Conservation (phyloP, 1,284 basidiomycete species). For the Chalciporus sp. region DNA sequence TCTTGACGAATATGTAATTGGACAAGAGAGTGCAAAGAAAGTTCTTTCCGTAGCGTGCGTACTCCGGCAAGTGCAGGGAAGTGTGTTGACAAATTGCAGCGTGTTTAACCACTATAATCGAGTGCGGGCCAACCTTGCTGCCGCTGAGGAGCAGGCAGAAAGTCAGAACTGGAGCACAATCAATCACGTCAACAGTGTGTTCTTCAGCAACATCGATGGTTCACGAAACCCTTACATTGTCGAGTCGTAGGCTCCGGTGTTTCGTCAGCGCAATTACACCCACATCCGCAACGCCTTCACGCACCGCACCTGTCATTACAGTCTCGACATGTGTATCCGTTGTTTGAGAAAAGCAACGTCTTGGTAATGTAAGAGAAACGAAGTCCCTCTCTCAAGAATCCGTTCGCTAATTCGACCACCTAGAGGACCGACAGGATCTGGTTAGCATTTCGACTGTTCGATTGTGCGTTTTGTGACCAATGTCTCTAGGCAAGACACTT, state of each 20-base stretch:
- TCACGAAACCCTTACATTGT: slow-evolving; percentile 1
- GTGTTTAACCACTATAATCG: slow-evolving; percentile 94
- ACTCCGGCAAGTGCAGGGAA: slow-evolving; percentile 15
- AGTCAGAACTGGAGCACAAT: slow-evolving; percentile 33
- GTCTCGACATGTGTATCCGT: slow-evolving; percentile 47
- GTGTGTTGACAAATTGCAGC: slow-evolving; percentile 41
- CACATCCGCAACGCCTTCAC: slow-evolving; percentile 44
- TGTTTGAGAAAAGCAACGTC: slow-evolving; percentile 94
- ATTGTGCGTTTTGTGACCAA: slow-evolving; percentile 5
- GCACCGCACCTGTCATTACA: slow-evolving; percentile 44
- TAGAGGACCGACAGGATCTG: slow-evolving; percentile 83
- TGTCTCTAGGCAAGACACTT: slow-evolving; percentile 76
- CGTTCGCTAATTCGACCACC: slow-evolving; percentile 13
- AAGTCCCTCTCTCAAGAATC: slow-evolving; percentile 1
- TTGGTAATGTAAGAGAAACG: slow-evolving; percentile 62
- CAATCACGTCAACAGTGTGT: slow-evolving; percentile 38
- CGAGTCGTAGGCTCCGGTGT: slow-evolving; percentile 42
- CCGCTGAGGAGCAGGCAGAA: slow-evolving; percentile 46
- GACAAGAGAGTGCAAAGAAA: slow-evolving; percentile 92
- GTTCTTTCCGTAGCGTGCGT: slow-evolving; percentile 88
- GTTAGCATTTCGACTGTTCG: slow-evolving; percentile 37
- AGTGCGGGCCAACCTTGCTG: slow-evolving; percentile 63
- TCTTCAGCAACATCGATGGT: background rate
- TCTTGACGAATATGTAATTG: slow-evolving; percentile 89
- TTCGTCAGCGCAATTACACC: slow-evolving; percentile 58